Evolutionary conservation across 2,329 filamentous ascomycete species (phyloP), one percentile per base, ranked within the genome.

Genomic region (Colletotrichum chlorophyti): DNA sequence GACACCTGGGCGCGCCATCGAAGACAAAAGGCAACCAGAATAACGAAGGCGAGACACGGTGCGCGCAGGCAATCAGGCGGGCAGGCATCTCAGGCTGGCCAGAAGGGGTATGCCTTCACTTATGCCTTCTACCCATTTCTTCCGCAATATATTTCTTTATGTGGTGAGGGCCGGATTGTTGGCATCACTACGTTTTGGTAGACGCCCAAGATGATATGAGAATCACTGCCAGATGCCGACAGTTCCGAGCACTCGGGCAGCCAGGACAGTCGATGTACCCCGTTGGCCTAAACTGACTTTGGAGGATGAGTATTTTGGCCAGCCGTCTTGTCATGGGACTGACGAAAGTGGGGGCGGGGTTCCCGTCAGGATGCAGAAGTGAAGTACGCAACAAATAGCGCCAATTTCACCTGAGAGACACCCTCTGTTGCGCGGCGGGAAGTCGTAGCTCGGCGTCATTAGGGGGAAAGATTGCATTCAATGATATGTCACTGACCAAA

Each of bases 401-500:
- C 24, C 34, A 29, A 40, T 46, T 42, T 37, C 29, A 43, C 50
- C 37, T 21, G 42, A 29, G 24, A 47, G 42, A 37, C 35, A 48
- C 42, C 15, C 32, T 51, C 19, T 23, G 23, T 12, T 31, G 27
- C 27, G 27, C 27, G 50, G 29, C 19, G n/a, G 26, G 14, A 24
- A 35, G 15, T 19, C 32, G 23, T 27, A 48, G 19, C 27, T n/a
- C 17, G 24, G 29, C 35, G 29, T 53, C 54, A 29, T 34, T 54
- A 35, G 7, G 34, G 31, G n/a, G n/a, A 29, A n/a, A 49, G 34
- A 23, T 49, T 24, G 46, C 34, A 26, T 55, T 31, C 31, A 43
- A 43, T 43, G 57, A 32, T 45, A 60, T 60, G 57, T 60, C 57
- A 60, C 57, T 60, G 52, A 35, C 38, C n/a, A n/a, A 49, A 43